These are phyloP conservation scores for Taphrina flavorubra DNA, from an alignment of 1,139 yeast species.

Conservation along the genomic window DNA sequence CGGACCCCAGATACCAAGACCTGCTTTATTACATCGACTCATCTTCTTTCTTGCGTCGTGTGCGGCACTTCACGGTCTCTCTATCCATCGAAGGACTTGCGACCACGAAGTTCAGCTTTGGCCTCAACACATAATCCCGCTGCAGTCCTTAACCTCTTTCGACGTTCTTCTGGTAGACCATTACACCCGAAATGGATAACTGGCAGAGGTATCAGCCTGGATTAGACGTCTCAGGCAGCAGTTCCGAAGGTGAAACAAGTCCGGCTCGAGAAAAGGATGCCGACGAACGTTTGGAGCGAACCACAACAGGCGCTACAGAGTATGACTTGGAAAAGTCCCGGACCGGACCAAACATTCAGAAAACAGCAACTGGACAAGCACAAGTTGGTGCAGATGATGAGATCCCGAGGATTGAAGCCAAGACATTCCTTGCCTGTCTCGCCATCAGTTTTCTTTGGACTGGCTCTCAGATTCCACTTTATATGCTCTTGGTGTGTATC, in stretches of 20 bases:
- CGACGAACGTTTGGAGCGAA: constrained; percentile 16
- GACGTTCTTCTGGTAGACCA: background rate
- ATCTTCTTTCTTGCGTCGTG: too few species aligned
- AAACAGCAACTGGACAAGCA: constrained; percentile 38
- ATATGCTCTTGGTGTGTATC: constrained; percentile 34
- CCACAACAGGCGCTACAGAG: constrained; percentile 29
- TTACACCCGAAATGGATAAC: constrained; percentile 21
- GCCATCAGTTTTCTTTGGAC: constrained; percentile 40
- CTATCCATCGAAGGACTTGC: too few species aligned
- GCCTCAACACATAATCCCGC: too few species aligned
- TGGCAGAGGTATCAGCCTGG: constrained; percentile 39
- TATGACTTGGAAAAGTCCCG: constrained; percentile 26
- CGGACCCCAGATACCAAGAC: background rate
- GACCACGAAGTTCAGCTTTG: too few species aligned
- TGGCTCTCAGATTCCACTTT: constrained; percentile 35
- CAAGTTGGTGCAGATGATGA: constrained; percentile 37
- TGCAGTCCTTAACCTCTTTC: too few species aligned
- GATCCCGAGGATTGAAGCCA: constrained; percentile 23
- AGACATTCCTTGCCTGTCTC: constrained; percentile 39
- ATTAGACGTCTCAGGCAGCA: constrained; percentile 24
- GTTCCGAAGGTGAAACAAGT: constrained; percentile 3
- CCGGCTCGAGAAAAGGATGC: background rate
- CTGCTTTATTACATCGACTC: too few species aligned
- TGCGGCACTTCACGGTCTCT: too few species aligned
- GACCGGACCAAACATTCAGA: constrained; percentile 21